phyloP scores from a whole-genome alignment of 805 yeast species.

The Metschnikowia amazonensis region DNA sequence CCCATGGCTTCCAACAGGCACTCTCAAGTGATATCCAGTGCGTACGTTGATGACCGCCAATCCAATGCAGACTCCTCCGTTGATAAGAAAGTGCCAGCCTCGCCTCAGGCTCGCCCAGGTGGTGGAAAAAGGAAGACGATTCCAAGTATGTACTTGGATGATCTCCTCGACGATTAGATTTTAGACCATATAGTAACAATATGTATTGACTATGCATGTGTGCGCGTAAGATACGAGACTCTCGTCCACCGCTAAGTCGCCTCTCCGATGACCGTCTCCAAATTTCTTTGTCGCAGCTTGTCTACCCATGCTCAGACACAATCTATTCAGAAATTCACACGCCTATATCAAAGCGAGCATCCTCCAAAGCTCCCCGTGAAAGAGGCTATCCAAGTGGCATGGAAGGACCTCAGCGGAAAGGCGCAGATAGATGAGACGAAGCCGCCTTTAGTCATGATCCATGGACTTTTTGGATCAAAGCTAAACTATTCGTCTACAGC shows the following conservation, averaged over 20 bases:
- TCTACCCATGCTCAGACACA: neutral
- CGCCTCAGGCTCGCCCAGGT: conserved; percentile 11
- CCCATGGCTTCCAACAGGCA: conserved; percentile 23
- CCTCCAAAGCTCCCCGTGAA: conserved; percentile 5
- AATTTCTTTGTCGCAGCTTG: neutral
- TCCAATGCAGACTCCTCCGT: conserved; percentile 31
- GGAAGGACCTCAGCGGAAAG: conserved; percentile 9
- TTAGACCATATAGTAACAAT: neutral
- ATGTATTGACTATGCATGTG: neutral
- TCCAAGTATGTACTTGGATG: conserved; percentile 50
- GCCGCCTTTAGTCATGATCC: conserved; percentile 44
- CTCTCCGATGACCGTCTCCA: neutral
- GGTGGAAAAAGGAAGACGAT: conserved; percentile 30
- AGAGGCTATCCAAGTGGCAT: conserved; percentile 5
- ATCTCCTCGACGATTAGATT: conserved; percentile 39
- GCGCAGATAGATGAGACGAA: conserved; percentile 7
- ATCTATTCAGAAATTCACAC: neutral
- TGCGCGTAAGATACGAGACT: neutral
- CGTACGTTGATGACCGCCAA: conserved; percentile 38
- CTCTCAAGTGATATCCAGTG: conserved; percentile 31
- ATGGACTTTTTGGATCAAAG: conserved; percentile 53
- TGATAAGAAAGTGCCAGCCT: conserved; percentile 12
- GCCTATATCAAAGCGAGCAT: neutral
- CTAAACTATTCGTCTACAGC: conserved; percentile 42
- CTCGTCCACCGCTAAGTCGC: neutral